Percentiles rank a stretch among this genome's conserved stretches.
phyloP scores from a whole-genome alignment of 495 filamentous ascomycete genomes.

The Hyaloscypha hepaticicola region DNA sequence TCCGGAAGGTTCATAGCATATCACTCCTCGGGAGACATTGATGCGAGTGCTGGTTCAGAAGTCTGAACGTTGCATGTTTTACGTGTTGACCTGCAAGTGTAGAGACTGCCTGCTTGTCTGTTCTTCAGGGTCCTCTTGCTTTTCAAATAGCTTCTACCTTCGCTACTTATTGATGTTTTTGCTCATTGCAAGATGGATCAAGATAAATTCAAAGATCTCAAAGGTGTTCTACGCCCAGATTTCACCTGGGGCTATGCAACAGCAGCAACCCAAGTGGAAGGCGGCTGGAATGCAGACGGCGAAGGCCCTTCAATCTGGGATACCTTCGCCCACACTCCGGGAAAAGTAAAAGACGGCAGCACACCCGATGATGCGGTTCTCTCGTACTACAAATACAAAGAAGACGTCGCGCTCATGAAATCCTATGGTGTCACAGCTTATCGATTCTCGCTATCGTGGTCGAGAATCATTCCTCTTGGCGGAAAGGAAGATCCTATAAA shows the following conservation, averaged over 20 bases:
- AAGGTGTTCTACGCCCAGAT: constrained; percentile 32
- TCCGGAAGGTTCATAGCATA: background rate
- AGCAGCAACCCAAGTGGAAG: constrained; percentile 67
- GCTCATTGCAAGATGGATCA: constrained; percentile 1
- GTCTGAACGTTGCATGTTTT: too few relatives aligned
- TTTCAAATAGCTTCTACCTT: too few relatives aligned
- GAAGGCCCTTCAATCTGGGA: constrained; percentile 74
- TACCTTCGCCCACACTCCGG: constrained; percentile 67
- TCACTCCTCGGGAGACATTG: background rate
- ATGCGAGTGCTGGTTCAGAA: background rate
- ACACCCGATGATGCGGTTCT: constrained; percentile 70
- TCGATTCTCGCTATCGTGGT: constrained; percentile 75
- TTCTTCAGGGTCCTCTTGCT: too few relatives aligned
- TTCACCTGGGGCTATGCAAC: constrained; percentile 52
- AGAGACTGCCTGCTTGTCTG: too few relatives aligned
- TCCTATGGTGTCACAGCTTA: constrained; percentile 60
- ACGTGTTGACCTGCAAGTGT: too few relatives aligned
- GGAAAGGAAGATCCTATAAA: constrained; percentile 60
- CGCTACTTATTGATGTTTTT: background rate
- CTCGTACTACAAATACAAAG: constrained; percentile 67
- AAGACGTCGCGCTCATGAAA: constrained; percentile 71
- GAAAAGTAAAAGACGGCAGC: constrained; percentile 62
- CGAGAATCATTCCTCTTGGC: constrained; percentile 64
- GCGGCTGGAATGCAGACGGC: constrained; percentile 62
- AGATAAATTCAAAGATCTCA: constrained; percentile 13